Evolutionary conservation across 768 basidiomycete species (phyloP), one percentile per base, ranked within the genome.

Genomic region (Suillus occidentalis): DNA sequence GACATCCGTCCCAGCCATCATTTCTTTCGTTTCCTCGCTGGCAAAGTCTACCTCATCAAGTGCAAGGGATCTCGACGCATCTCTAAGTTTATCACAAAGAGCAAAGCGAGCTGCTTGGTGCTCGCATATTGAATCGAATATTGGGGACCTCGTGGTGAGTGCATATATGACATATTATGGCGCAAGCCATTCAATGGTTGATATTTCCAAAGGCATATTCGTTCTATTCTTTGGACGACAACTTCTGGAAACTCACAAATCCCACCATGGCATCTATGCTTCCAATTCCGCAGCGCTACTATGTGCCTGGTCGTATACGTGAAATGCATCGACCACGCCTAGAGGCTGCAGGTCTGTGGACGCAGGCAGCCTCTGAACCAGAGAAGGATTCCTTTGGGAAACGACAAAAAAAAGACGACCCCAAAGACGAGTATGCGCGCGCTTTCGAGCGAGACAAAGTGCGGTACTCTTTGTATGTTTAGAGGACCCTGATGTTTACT

Each of bases 121-220:
- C 49, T 83, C 88, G 1, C 90, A 93, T 72, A 75, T 87, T 9
- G 88, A 90, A 66, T 77, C 87, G 9, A 81, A 86, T 62, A 74
- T 93, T 28, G 91, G 90, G 12, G 87, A 91, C 71, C 74, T 94
- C 16, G 81, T 90, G 60, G 92, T 94, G 74, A 72, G 89, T 81
- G 47, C 22, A 14, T 40, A 25, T 34, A 55, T 7, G 12, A 36
- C 42, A 39, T 60, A 59, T 36, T 60, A 59, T n/a, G 40, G 34
- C 45, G 34, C 31, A 31, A 31, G 47, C 61, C n/a, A 16, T 63
- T 63, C 57, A 66, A 63, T 20, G 49, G 42, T 57, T 53, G 67
- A 65, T 37, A 47, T 61, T 58, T 7, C 3, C 66, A 94, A 92
- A 83, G 85, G 40, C 82, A 90, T 70, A 81, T 81, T 42, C 40